Conservation (phyloP, 768 basidiomycete genomes). For the Tulasnella calospora region DNA sequence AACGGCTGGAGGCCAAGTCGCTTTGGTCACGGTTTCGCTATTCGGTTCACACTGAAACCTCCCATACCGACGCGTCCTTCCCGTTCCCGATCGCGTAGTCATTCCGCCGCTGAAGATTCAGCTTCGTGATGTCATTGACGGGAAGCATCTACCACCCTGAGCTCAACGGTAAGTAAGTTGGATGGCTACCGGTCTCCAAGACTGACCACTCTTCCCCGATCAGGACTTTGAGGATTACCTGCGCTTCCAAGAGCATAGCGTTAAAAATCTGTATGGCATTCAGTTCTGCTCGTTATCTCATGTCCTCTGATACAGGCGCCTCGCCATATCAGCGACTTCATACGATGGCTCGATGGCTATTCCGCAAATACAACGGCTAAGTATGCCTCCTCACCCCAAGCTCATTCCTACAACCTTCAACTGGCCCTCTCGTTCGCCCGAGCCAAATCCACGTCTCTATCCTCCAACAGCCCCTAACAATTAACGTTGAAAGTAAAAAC, state of each 20-base stretch:
- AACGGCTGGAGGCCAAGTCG: too few relatives aligned
- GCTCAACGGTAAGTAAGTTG: not conserved
- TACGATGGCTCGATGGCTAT: constrained; percentile 15
- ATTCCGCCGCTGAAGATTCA: constrained; percentile 16
- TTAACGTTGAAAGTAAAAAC: not conserved
- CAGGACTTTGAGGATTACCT: constrained; percentile 20
- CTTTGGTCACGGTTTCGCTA: not conserved
- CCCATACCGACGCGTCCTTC: not conserved
- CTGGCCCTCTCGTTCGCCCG: constrained; percentile 13
- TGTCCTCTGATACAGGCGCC: not conserved
- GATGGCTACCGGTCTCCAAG: not conserved
- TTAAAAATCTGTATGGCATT: constrained; percentile 15
- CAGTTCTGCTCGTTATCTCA: not conserved
- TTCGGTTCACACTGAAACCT: not conserved
- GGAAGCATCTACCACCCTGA: constrained; percentile 24
- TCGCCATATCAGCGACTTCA: constrained; percentile 3
- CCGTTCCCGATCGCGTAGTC: not conserved
- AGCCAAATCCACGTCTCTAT: constrained; percentile 13
- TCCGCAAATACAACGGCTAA: constrained; percentile 6
- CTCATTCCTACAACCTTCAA: not conserved
- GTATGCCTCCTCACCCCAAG: not conserved
- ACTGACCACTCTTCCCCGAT: not conserved
- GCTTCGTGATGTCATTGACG: constrained; percentile 17
- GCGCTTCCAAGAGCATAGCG: constrained; percentile 14
- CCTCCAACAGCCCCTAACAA: not conserved